Conservation (phyloP, 305 asterid genomes). For the Fraxinus sp. region DNA sequence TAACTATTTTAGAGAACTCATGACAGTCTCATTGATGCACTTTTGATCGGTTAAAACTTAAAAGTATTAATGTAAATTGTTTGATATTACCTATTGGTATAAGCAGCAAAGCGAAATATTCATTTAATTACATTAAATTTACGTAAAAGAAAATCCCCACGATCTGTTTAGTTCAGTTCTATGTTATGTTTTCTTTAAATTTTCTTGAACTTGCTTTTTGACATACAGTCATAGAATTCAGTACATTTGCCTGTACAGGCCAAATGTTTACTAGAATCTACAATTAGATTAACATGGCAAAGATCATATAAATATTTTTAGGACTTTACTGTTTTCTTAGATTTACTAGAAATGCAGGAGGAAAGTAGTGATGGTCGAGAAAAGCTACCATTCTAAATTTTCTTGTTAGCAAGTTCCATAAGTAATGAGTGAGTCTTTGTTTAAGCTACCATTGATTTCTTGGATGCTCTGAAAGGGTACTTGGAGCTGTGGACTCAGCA, state of each 20-base stretch:
- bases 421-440: too few species aligned
- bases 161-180: background rate
- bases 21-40: background rate
- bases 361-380: background rate
- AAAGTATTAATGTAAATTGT: background rate
- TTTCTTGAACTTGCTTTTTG: background rate
- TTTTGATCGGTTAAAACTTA: background rate
- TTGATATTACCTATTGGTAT: background rate
- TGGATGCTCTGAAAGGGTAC: constrained; percentile 36
- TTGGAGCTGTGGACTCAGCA: constrained; percentile 86
- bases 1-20: background rate
- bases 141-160: background rate
- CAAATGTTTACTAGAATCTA: background rate
- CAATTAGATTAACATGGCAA: background rate
- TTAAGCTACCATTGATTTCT: too few species aligned
- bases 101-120: background rate
- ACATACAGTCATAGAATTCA: background rate
- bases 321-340: background rate
- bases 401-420: background rate
- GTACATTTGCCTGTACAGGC: background rate
- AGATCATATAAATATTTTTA: background rate
- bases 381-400: background rate
- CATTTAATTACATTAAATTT: background rate
- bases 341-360: background rate
- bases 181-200: background rate